Evolutionary conservation across 2,329 filamentous ascomycete genomes (phyloP).

Genomic region (Scedosporium aurantiacum): DNA sequence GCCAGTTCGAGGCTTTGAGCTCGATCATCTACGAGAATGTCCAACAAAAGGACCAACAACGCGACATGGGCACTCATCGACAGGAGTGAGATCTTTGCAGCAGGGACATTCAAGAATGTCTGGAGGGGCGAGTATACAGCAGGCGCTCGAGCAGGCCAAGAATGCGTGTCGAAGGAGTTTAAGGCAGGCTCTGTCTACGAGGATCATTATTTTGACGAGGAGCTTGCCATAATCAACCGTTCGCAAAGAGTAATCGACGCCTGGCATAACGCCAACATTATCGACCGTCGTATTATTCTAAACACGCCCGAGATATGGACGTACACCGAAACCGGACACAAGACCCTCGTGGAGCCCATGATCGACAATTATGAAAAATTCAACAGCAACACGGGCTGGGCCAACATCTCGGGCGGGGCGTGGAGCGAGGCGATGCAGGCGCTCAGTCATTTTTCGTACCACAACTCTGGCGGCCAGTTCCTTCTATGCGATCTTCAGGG

Average conservation of each 20-base stretch:
- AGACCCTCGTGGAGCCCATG: slow-evolving; percentile 23
- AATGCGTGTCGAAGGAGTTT: slow-evolving; percentile 27
- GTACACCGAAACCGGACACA: slow-evolving; percentile 15
- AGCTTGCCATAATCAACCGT: slow-evolving; percentile 24
- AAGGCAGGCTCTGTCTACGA: slow-evolving; percentile 24
- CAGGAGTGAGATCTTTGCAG: background rate
- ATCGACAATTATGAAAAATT: slow-evolving; percentile 31
- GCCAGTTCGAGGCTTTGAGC: too few species aligned
- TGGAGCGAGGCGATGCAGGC: slow-evolving; percentile 29
- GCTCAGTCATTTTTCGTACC: slow-evolving; percentile 32
- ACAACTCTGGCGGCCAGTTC: slow-evolving; percentile 22
- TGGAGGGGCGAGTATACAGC: slow-evolving; percentile 17
- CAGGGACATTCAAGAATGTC: background rate
- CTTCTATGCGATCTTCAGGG: slow-evolving; percentile 32
- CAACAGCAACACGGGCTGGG: slow-evolving; percentile 32
- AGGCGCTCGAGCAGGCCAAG: slow-evolving; percentile 19
- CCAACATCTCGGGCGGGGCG: slow-evolving; percentile 11
- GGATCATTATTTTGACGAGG: slow-evolving; percentile 21
- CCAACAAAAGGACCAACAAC: background rate
- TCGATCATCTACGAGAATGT: background rate
- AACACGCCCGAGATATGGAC: slow-evolving; percentile 24
- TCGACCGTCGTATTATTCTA: slow-evolving; percentile 21
- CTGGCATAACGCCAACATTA: slow-evolving; percentile 21
- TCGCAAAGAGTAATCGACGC: slow-evolving; percentile 22
- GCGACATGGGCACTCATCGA: background rate